Evolutionary conservation across 345 rosid genomes (phyloP), one percentile per base, ranked within the genome.

Genomic region (Eucalyptus lansdowneana): DNA sequence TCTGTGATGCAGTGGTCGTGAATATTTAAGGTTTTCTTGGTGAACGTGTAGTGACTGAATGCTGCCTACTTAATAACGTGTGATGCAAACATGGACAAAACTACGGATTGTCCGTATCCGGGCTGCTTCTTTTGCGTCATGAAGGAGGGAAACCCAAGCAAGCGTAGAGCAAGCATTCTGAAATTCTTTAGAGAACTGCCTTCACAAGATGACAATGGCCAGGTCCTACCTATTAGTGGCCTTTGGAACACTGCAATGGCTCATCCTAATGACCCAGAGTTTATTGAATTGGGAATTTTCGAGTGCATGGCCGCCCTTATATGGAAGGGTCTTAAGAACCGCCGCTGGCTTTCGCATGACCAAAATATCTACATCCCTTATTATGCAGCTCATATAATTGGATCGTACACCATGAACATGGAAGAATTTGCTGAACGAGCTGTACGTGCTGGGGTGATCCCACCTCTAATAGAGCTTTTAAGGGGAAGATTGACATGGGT

Each of bases 241-340:
- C 97, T 98, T 49, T 98, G 99, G 99, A 98, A 98, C 94, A 98
- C 99, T 86, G 99, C 99, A 69, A 98, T 97, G 99, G 99, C 99
- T 40, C 99, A 98, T 91, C 99, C 99, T 24, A 97, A 98, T 87
- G 99, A 98, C 89, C 99, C 99, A 1, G 99, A 98, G 91, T 98
- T 98, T 91, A 96, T 98, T 6, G 98, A 97, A 91, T 94, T 98
- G 67, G 99, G 99, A 69, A 98, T 97, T 87, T 98, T 98, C 53
- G 99, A 97, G 91, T 98, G 99, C 93, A 98, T 98, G 99, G 91
- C 99, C 31, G 95, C 99, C 58, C 93, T 98, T 83, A 97, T 96
- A 89, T 97, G 98, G 98, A 98, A 98, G 90, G 99, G 99, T 87
- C 91, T 98, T n/a, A 97, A 96, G 92, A 98, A 96, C 85, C 94